phyloP scores from a whole-genome alignment of 2,329 filamentous ascomycete genomes.

The Aspergillus awamori region DNA sequence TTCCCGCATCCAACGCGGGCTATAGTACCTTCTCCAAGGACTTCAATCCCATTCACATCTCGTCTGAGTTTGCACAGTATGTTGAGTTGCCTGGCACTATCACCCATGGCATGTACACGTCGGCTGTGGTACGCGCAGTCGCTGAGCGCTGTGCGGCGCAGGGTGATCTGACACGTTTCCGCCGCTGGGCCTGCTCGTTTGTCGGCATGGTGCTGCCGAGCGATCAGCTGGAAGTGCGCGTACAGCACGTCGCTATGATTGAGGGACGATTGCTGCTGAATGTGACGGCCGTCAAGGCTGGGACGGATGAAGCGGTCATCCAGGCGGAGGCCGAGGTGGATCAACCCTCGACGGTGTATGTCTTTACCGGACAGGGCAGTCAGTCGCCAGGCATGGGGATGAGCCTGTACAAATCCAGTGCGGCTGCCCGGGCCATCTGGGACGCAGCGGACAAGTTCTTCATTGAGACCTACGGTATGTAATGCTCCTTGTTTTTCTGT shows the following conservation, averaged over 20 bases:
- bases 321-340: conserved; percentile 92
- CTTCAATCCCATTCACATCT: conserved; percentile 97
- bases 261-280: conserved; percentile 30
- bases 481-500: neutral
- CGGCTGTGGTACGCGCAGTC: conserved; percentile 77
- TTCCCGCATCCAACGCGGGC: conserved; percentile 68
- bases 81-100: conserved; percentile 92
- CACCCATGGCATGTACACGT: conserved; percentile 98
- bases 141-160: conserved; percentile 58
- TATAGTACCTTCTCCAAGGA: conserved; percentile 96
- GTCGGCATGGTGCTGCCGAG: conserved; percentile 98
- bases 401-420: conserved; percentile 88
- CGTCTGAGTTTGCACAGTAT: conserved; percentile 92
- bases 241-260: conserved; percentile 94
- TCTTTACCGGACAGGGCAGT: conserved; percentile 95
- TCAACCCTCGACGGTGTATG: conserved; percentile 88
- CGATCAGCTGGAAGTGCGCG: conserved; percentile 85
- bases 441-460: conserved; percentile 94
- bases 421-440: conserved; percentile 95
- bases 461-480: conserved; percentile 82
- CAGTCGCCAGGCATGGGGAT: conserved; percentile 99
- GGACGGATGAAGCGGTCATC: conserved; percentile 71
- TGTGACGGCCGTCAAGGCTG: conserved; percentile 32
- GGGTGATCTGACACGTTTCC: conserved; percentile 90
- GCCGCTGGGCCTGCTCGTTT: conserved; percentile 66